A percentile compares a stretch with the other conserved stretches of the same genome.
phyloP scores from a whole-genome alignment of 257 asterid species.

The Plantago elongata region DNA sequence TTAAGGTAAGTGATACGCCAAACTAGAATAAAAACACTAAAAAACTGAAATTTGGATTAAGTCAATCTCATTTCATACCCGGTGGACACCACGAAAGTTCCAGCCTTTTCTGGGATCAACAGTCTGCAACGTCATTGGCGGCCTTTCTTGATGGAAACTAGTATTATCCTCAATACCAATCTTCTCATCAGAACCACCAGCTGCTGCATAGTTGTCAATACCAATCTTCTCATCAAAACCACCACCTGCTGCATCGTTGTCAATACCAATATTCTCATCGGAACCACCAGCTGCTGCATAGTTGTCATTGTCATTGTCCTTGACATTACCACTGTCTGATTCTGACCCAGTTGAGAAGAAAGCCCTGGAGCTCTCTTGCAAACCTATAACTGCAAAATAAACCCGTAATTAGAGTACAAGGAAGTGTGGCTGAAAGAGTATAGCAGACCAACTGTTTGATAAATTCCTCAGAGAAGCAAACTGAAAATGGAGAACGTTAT shows the following conservation, averaged over 20 bases:
- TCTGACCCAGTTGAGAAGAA: constrained; percentile 49
- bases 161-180: constrained; percentile 40
- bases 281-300: constrained; percentile 10
- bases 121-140: constrained; percentile 63
- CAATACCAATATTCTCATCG: too few relatives aligned
- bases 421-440: neutral
- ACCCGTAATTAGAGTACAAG: neutral
- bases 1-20: too few relatives aligned
- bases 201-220: constrained; percentile 1
- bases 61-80: constrained; percentile 34
- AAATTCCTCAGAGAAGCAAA: constrained; percentile 11
- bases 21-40: neutral
- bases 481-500: neutral
- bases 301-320: constrained; percentile 17
- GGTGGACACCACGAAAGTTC: constrained; percentile 93
- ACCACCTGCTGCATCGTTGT: constrained; percentile 1
- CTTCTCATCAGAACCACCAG: neutral
- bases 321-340: constrained; percentile 31
- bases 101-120: constrained; percentile 92
- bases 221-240: too few relatives aligned
- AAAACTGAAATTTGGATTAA: neutral
- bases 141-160: constrained; percentile 55
- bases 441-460: constrained; percentile 20
- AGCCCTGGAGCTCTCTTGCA: constrained; percentile 40
- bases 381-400: constrained; percentile 36